These are phyloP conservation scores for Persicaria tinctoria DNA, from an alignment of 148 eudicot genomes.

Conservation along the genomic window DNA sequence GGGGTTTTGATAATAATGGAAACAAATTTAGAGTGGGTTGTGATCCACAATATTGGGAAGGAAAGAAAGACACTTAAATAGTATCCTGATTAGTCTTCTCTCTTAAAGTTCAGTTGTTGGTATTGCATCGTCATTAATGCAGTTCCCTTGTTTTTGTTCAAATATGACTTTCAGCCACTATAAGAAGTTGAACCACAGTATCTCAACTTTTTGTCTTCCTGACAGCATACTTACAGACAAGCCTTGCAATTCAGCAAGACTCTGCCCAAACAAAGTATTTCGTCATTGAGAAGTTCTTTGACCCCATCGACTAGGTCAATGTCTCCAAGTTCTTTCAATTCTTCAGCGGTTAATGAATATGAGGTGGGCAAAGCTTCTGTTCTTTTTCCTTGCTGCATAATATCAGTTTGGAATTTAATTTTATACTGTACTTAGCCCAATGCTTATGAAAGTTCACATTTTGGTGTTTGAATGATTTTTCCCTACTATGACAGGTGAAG, in stretches of 20 bases:
- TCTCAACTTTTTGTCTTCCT: constrained; percentile 12
- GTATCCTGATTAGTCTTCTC: neutral
- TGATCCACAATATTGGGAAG: neutral
- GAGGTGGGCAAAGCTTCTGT: constrained; percentile 47
- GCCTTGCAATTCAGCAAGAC: constrained; percentile 70
- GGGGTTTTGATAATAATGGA: neutral
- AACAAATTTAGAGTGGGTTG: neutral
- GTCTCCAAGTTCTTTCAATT: constrained; percentile 62
- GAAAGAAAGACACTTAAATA: neutral
- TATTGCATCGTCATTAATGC: neutral
- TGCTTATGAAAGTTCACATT: neutral
- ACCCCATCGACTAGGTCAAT: constrained; percentile 65
- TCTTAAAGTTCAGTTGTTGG: neutral
- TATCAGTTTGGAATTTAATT: neutral
- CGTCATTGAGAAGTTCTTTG: constrained; percentile 58
- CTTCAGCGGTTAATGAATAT: constrained; percentile 61
- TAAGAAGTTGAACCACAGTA: neutral
- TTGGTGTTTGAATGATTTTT: constrained; percentile 8
- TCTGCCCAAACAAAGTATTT: constrained; percentile 55
- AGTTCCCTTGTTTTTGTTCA: neutral
- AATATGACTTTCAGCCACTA: neutral
- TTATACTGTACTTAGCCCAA: neutral
- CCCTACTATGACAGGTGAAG: constrained; percentile 49
- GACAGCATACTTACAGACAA: constrained; percentile 81
- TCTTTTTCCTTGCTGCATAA: neutral